Evolutionary conservation across 345 rosid species (phyloP), one percentile per base, ranked within the genome.

Genomic region (Aquilaria yunnanensis): DNA sequence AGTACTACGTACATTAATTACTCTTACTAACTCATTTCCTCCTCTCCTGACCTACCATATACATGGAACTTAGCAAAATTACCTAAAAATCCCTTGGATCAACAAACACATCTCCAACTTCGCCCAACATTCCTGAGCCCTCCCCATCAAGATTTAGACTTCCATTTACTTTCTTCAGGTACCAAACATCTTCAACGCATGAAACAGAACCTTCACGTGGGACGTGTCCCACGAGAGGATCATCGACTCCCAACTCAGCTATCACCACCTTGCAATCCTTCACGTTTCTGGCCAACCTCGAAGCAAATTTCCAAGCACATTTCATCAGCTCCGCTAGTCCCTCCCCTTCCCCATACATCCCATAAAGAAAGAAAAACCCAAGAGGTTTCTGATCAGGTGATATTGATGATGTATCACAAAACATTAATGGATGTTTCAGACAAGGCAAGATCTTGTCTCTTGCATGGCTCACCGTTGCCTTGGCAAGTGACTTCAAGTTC

Each of bases 11-110:
- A 23, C 23, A 23, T 23, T 23, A 23, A 23, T 23, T 23, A 23
- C 23, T 23, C 23, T 23, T 23, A 23, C 23, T 23, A 23, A 23
- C 23, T 23, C 23, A 23, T 23, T 23, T 23, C 23, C 23, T 23
- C 23, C 23, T 23, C 23, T 23, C 23, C 23, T 23, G 23, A 23
- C 23, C 23, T 23, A 23, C 23, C 23, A 23, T 23, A 23, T 23
- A 23, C 23, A 23, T 23, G 23, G 23, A 23, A 23, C 23, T 23
- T 23, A 23, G 23, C 23, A 9, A 37, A 37, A 5, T 9, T 37
- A 2, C 43, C 72, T 79, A 80, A 68, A 80, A 76, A 33, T 85
- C 84, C 64, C 90, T 75, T 2, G 87, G 90, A 82, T 82, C 87
- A 68, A 82, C 77, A 56, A 80, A 70, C 9, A 82, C 87, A 72